Evolutionary conservation across 208 protist species (phyloP).

Genomic region (Angomonas deanei): DNA sequence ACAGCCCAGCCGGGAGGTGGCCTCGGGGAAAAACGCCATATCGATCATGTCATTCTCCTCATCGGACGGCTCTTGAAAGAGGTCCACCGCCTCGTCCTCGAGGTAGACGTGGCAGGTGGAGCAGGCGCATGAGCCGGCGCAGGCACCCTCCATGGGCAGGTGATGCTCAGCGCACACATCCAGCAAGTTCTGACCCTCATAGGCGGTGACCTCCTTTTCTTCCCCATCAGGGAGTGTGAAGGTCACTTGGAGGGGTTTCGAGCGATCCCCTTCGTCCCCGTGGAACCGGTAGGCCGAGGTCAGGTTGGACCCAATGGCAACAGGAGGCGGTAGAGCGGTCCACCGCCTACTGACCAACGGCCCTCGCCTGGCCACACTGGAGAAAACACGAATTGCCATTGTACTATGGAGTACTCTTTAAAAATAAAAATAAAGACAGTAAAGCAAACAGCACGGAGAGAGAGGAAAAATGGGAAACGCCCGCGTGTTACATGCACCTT

Average conservation of each 20-base stretch:
- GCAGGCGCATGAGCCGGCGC: slow-evolving; percentile 94
- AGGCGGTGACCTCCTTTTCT: slow-evolving; percentile 47
- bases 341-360: too few species aligned
- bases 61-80: slow-evolving; percentile 89
- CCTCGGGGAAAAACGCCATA: slow-evolving; percentile 81
- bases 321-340: background rate
- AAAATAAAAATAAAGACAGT: background rate
- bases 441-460: background rate
- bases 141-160: slow-evolving; percentile 95
- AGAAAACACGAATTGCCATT: background rate
- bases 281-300: slow-evolving; percentile 34
- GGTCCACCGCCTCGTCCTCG: slow-evolving; percentile 75
- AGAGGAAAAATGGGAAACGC: background rate
- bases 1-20: slow-evolving; percentile 84
- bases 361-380: background rate
- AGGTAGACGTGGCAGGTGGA: slow-evolving; percentile 98
- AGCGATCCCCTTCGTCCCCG: slow-evolving; percentile 45
- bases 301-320: slow-evolving; percentile 10
- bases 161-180: slow-evolving; percentile 91
- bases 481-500: too few species aligned
- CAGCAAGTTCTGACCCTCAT: slow-evolving; percentile 92
- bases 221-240: slow-evolving; percentile 58
- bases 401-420: background rate
- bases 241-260: slow-evolving; percentile 49
- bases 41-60: slow-evolving; percentile 94